phyloP scores from a whole-genome alignment of 768 basidiomycete species.

The Lentinula boryana region DNA sequence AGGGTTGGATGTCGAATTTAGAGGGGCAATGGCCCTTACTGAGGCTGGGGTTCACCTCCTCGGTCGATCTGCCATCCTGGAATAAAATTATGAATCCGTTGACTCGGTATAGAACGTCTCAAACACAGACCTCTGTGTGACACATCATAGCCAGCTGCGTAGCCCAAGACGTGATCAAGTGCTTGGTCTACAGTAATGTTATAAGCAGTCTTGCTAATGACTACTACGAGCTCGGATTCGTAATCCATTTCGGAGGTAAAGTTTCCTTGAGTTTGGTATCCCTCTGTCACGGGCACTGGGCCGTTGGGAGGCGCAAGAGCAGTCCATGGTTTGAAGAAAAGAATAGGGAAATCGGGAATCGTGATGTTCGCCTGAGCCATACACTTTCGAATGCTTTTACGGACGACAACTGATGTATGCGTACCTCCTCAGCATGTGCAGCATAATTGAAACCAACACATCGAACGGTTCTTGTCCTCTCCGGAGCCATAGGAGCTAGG shows the following conservation, averaged over 20 bases:
- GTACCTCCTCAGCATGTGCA: slow-evolving; percentile 19
- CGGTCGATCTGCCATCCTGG: slow-evolving; percentile 33
- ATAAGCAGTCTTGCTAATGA: slow-evolving; percentile 36
- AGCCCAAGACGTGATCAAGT: slow-evolving; percentile 35
- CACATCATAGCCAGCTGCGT: slow-evolving; percentile 33
- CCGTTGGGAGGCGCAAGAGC: slow-evolving; percentile 29
- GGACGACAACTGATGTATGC: slow-evolving; percentile 11
- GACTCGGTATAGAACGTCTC: not conserved
- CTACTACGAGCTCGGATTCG: slow-evolving; percentile 34
- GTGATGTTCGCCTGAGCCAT: slow-evolving; percentile 21
- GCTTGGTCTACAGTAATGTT: slow-evolving; percentile 36
- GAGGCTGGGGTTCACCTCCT: slow-evolving; percentile 34
- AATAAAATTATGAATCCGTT: not conserved
- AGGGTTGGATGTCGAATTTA: not conserved
- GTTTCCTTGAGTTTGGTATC: slow-evolving; percentile 33
- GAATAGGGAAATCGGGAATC: slow-evolving; percentile 29
- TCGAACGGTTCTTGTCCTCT: slow-evolving; percentile 27
- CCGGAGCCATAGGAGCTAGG: slow-evolving; percentile 26
- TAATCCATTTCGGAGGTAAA: slow-evolving; percentile 37
- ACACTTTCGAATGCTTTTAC: not conserved
- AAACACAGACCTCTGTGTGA: slow-evolving; percentile 28
- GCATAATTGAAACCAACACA: slow-evolving; percentile 30
- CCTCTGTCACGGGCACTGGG: slow-evolving; percentile 27
- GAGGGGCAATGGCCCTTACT: slow-evolving; percentile 12
- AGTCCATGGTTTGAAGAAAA: slow-evolving; percentile 30